Base-by-base conservation (phyloP, 805 yeast genomes). In the Blastobotrys americana region DNA sequence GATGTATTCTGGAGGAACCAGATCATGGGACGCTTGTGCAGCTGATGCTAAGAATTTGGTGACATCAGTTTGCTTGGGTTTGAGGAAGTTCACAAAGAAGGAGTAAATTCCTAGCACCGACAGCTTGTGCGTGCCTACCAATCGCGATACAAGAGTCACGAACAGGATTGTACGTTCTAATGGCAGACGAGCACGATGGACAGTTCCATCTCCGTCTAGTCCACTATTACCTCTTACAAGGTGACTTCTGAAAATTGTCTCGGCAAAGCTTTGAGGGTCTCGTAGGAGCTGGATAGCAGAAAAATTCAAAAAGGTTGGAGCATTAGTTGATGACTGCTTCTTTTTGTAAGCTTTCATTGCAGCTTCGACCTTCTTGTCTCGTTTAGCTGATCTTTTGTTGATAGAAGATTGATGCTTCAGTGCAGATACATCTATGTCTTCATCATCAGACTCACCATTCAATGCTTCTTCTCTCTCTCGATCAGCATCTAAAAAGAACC, bases 231-330 rank as follows among this genome's bases (percentile, higher is more conserved):
- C 78, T 35, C 83, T 77, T 40, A 82, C 73, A 48, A 90, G 67
- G 58, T 88, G 95, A 37, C 70, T 76, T 22, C 76, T 74, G 58
- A 80, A 93, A 45, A 93, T 69, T 47, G 71, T 76, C 53, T 93
- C 98, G 5, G 97, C 96, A 67, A 93, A 93, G 3, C 96, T 96
- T 64, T 93, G 99, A 6, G 99, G 98, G 61, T 93, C 98, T 62
- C 97, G 78, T 44, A 93, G 72, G 46, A 93, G 68, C 65, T 93
- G 99, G 44, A 93, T 81, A 27, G 98, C 99, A 42, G 95, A 82
- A 68, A 93, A 93, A 61, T 93, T 93, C 56, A 93, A 73, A 55
- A 78, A 88, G 0, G 84, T 76, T 8, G 81, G 75, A 13, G 78
- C 72, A 45, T 73, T 78, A 23, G 78, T 69, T 37, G 70, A 70